Base-by-base conservation (phyloP, 148 eudicot species). In the Silene conica region DNA sequence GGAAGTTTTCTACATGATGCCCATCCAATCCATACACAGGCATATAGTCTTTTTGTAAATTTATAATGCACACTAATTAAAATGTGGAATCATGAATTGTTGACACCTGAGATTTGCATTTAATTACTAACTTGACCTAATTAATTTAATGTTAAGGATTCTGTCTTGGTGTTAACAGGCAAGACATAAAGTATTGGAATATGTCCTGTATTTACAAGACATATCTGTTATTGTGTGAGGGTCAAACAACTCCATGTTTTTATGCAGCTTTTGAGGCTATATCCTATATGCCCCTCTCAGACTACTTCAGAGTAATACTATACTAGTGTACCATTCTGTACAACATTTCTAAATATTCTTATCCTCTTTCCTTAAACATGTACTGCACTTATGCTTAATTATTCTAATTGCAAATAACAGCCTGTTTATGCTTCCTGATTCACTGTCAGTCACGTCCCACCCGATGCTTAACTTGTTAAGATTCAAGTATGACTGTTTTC, bases 251-350 rank as follows among this genome's bases (percentile, higher is more conserved):
- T 74, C 76, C 78, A 64, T 74, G 76, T 71, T 45, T 45, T 60
- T 69, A 43, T 79, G 74, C 74, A 54, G 26, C 56, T 69, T 63
- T 73, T 68, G 73, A 76, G 80, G 80, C 22, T 70, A 46, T 22
- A 38, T 76, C 77, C 22, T 70, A 46, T 22, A 38, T 76, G 77
- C 52, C 78, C 73, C 78, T 45, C 63, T 73, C 4, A 22, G 74
- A 76, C 82, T 77, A 41, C 54, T 79, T 83, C 81, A 74, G 23
- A 76, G 58, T 60, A 58, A 70, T 66, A 57, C 69, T 31, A 5
- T 45, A 23, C n/a, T n/a, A n/a, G n/a, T n/a, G 34, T 31, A 65
- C 48, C 67, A 57, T 18, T 43, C 25, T 19, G 50, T 67, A 9
- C 22, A 67, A 64, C 7, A 70, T 73, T 21, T 43, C 62, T 25